A percentile compares a stretch with the other conserved stretches of the same genome.
phyloP scores from a whole-genome alignment of 768 basidiomycete species.

The Naganishia antarctica region DNA sequence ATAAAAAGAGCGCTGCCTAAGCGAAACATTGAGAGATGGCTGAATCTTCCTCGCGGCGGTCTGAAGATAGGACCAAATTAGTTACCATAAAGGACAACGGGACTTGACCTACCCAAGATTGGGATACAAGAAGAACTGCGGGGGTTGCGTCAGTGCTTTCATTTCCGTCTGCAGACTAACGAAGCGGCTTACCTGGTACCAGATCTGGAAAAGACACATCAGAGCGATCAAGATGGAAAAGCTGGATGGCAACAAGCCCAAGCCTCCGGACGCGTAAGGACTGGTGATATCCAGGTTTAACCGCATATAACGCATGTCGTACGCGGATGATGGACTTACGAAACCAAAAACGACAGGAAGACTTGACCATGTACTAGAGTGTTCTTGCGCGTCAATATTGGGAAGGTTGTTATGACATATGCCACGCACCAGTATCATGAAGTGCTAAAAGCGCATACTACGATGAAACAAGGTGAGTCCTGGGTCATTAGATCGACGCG shows the following conservation, averaged over 20 bases:
- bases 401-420: no score
- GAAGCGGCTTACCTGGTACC: slow-evolving; percentile 86
- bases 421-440: slow-evolving; percentile 4
- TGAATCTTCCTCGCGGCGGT: slow-evolving; percentile 49
- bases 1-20: slow-evolving; percentile 68
- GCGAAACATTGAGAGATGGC: slow-evolving; percentile 50
- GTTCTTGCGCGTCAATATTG: no score
- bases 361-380: slow-evolving; percentile 76
- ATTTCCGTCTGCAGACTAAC: no score
- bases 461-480: background rate
- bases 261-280: slow-evolving; percentile 75
- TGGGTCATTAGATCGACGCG: background rate
- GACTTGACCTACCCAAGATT: slow-evolving; percentile 37
- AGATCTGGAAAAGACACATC: slow-evolving; percentile 91
- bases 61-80: slow-evolving; percentile 9
- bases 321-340: slow-evolving; percentile 55
- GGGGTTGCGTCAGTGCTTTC: background rate
- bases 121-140: slow-evolving; percentile 51
- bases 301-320: slow-evolving; percentile 5
- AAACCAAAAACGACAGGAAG: slow-evolving; percentile 84
- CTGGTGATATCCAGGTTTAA: slow-evolving; percentile 50
- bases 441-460: slow-evolving; percentile 32
- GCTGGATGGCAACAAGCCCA: slow-evolving; percentile 83
- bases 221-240: slow-evolving; percentile 80
- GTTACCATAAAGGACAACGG: background rate